phyloP scores from a whole-genome alignment of 2,329 filamentous ascomycete species.

The Tolypocladium amazonense region DNA sequence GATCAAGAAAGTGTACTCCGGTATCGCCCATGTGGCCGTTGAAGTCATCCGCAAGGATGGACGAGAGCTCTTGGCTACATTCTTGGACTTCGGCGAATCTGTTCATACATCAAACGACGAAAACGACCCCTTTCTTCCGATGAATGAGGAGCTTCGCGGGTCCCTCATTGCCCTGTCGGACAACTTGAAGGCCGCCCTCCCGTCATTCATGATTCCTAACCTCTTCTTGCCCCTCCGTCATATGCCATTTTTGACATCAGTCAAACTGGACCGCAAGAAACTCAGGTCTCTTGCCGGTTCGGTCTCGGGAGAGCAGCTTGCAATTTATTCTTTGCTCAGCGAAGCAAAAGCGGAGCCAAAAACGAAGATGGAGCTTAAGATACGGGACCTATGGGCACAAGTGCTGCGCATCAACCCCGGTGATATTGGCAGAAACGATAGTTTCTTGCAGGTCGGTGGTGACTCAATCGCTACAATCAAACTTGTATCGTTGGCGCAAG shows the following conservation, averaged over 20 bases:
- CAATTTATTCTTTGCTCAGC: neutral
- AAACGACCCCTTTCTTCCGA: neutral
- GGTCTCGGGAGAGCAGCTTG: neutral
- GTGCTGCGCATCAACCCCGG: constrained; percentile 2
- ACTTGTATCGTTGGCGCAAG: constrained; percentile 1
- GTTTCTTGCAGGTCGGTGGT: constrained; percentile 7
- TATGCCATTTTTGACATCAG: constrained; percentile 18
- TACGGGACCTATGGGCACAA: constrained; percentile 5
- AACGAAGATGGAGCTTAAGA: constrained; percentile 1
- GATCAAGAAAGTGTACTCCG: neutral
- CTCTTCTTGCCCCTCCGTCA: constrained; percentile 25
- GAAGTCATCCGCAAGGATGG: neutral
- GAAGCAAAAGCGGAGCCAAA: neutral
- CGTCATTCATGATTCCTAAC: constrained; percentile 30
- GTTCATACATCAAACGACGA: constrained; percentile 12
- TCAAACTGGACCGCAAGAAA: constrained; percentile 3
- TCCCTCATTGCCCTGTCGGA: neutral
- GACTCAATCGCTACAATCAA: constrained; percentile 10
- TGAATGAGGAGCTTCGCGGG: neutral
- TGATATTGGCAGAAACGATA: constrained; percentile 6
- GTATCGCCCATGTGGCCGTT: neutral
- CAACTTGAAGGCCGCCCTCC: constrained; percentile 1
- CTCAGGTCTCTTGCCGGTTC: neutral
- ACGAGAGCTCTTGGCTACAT: neutral
- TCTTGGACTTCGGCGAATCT: neutral